Evolutionary conservation across 2,329 filamentous ascomycete genomes (phyloP).

Genomic region (Monosporascus ibericus): DNA sequence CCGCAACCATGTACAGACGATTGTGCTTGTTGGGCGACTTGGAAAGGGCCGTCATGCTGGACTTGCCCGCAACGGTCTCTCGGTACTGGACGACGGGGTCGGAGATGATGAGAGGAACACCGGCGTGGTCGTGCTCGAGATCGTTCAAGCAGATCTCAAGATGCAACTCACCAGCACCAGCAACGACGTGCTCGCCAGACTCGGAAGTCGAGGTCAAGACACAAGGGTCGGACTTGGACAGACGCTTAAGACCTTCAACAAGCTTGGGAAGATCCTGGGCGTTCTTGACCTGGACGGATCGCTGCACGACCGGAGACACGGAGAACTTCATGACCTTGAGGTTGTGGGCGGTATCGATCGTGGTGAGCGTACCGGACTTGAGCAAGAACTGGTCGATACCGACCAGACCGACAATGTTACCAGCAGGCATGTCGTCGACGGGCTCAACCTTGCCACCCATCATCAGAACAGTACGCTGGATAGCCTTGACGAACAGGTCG

Average conservation of each 20-base stretch:
- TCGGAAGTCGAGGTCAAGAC: slow-evolving; percentile 84
- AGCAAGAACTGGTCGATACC: slow-evolving; percentile 99
- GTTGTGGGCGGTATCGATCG: slow-evolving; percentile 96
- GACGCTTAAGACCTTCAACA: slow-evolving; percentile 99
- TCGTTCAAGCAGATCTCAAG: slow-evolving; percentile 99
- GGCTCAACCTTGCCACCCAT: slow-evolving; percentile 99
- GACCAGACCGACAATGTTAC: slow-evolving; percentile 99
- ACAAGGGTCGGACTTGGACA: slow-evolving; percentile 99
- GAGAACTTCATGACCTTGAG: slow-evolving; percentile 99
- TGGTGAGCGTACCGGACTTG: slow-evolving; percentile 99
- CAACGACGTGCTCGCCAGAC: slow-evolving; percentile 97
- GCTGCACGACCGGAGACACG: slow-evolving; percentile 96
- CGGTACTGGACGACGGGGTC: slow-evolving; percentile 98
- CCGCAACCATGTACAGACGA: slow-evolving; percentile 93
- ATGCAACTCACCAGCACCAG: slow-evolving; percentile 98
- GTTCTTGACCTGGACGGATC: slow-evolving; percentile 99
- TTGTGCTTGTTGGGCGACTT: slow-evolving; percentile 99
- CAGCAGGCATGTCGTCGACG: slow-evolving; percentile 97
- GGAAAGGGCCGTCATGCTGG: slow-evolving; percentile 93
- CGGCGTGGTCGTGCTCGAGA: slow-evolving; percentile 98
- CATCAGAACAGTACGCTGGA: slow-evolving; percentile 99
- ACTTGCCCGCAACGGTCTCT: slow-evolving; percentile 82
- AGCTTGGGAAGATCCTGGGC: slow-evolving; percentile 99
- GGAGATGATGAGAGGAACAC: slow-evolving; percentile 95
- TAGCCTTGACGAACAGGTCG: slow-evolving; percentile 97